These are phyloP conservation scores for Barnettozyma sucrosica DNA, from an alignment of 805 yeast genomes.

Conservation along the genomic window DNA sequence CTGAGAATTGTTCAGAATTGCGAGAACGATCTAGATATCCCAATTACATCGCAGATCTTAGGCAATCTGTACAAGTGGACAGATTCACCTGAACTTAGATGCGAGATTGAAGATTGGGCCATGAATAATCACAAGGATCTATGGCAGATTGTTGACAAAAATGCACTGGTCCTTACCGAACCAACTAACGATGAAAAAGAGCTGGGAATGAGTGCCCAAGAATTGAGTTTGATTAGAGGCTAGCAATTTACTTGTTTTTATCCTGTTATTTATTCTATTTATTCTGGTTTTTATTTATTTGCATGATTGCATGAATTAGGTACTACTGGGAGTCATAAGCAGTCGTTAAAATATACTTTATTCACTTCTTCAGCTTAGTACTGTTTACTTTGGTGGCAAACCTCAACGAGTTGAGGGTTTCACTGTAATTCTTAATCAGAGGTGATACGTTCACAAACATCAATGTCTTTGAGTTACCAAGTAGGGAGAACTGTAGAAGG, in stretches of 20 bases:
- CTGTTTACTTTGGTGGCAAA: constrained; percentile 81
- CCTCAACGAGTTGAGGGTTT: constrained; percentile 77
- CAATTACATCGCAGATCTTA: constrained; percentile 39
- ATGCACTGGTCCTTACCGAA: constrained; percentile 1
- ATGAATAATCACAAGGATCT: constrained; percentile 23
- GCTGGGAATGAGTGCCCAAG: constrained; percentile 10
- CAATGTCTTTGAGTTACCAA: constrained; percentile 81
- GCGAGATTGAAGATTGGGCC: constrained; percentile 33
- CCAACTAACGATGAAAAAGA: constrained; percentile 8
- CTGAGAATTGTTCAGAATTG: constrained; percentile 42
- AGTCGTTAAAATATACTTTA: not conserved
- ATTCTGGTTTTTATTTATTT: not conserved
- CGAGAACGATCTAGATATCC: constrained; percentile 38
- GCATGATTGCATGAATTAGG: not conserved
- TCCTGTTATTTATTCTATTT: constrained; percentile 7
- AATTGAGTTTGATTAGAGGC: constrained; percentile 13
- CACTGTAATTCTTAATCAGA: constrained; percentile 51
- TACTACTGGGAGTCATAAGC: not conserved
- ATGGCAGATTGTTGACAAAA: constrained; percentile 34
- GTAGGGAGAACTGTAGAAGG: constrained; percentile 73
- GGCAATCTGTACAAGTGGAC: constrained; percentile 43
- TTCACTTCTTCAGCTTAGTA: constrained; percentile 33
- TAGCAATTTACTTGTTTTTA: constrained; percentile 6
- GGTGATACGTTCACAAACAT: constrained; percentile 93
- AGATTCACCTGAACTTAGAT: constrained; percentile 14